Evolutionary conservation across 2,329 filamentous ascomycete genomes (phyloP).

Genomic region (Arthrobotrys sphaeroides): DNA sequence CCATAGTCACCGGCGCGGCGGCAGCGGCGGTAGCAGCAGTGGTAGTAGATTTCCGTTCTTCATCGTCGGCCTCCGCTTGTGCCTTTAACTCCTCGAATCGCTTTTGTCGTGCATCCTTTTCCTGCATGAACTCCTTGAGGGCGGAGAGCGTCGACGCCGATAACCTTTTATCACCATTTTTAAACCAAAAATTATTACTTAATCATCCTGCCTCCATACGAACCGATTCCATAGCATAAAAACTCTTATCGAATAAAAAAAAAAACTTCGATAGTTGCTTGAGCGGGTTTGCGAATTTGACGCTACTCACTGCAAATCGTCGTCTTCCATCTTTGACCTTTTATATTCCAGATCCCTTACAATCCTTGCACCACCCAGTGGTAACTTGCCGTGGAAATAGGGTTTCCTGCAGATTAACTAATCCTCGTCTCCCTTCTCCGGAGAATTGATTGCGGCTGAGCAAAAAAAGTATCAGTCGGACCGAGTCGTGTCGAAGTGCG

Average conservation of each 20-base stretch:
- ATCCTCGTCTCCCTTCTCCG: slow-evolving; percentile 10
- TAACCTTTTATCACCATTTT: slow-evolving; percentile 61
- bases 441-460: slow-evolving; percentile 47
- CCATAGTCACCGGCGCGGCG: slow-evolving; percentile 69
- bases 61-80: slow-evolving; percentile 68
- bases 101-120: slow-evolving; percentile 73
- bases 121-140: slow-evolving; percentile 77
- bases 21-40: neutral
- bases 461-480: neutral
- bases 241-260: neutral
- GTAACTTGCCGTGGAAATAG: slow-evolving; percentile 46
- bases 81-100: slow-evolving; percentile 75
- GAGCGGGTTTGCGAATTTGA: too few species aligned
- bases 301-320: slow-evolving; percentile 53
- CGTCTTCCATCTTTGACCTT: slow-evolving; percentile 53
- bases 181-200: neutral
- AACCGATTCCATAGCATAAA: neutral
- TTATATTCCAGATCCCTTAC: slow-evolving; percentile 13
- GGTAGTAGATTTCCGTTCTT: slow-evolving; percentile 56
- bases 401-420: slow-evolving; percentile 44
- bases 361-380: neutral
- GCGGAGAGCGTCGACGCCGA: slow-evolving; percentile 73
- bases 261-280: too few species aligned
- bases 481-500: slow-evolving; percentile 1
- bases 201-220: neutral